phyloP scores from a whole-genome alignment of 2,329 filamentous ascomycete species.

The Macroventuria anomochaeta region DNA sequence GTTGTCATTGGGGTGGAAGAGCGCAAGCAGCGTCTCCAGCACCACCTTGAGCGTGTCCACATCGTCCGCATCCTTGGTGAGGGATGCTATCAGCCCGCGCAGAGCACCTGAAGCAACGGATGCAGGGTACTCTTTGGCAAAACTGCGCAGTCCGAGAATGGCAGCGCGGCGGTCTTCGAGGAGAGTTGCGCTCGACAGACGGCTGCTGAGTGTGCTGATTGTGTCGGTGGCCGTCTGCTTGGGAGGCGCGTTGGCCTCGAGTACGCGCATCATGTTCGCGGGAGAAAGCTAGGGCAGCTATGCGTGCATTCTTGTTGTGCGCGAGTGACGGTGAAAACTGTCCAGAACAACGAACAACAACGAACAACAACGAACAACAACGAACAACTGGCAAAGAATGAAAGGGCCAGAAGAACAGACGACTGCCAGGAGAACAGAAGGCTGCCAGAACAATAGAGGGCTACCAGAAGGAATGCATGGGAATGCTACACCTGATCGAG shows the following conservation, averaged over 20 bases:
- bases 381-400: background rate
- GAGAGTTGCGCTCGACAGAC: constrained; percentile 86
- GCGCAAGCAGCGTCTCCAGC: constrained; percentile 91
- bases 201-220: constrained; percentile 86
- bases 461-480: constrained; percentile 2
- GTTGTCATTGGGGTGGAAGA: constrained; percentile 74
- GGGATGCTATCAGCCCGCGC: constrained; percentile 81
- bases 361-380: too few relatives aligned
- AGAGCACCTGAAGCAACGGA: constrained; percentile 94
- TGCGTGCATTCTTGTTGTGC: constrained; percentile 26
- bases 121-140: constrained; percentile 94
- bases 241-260: constrained; percentile 78
- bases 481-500: background rate
- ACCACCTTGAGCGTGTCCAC: constrained; percentile 95
- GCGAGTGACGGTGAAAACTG: constrained; percentile 5
- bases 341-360: too few relatives aligned
- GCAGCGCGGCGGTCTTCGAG: constrained; percentile 93
- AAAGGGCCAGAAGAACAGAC: too few relatives aligned
- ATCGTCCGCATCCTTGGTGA: constrained; percentile 89
- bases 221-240: constrained; percentile 97
- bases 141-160: constrained; percentile 90
- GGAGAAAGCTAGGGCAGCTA: constrained; percentile 17
- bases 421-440: background rate
- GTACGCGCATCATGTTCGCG: constrained; percentile 58
- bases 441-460: background rate